Evolutionary conservation across 495 filamentous ascomycete species (phyloP), one percentile per base, ranked within the genome.

Genomic region (Penicillium nucicola): DNA sequence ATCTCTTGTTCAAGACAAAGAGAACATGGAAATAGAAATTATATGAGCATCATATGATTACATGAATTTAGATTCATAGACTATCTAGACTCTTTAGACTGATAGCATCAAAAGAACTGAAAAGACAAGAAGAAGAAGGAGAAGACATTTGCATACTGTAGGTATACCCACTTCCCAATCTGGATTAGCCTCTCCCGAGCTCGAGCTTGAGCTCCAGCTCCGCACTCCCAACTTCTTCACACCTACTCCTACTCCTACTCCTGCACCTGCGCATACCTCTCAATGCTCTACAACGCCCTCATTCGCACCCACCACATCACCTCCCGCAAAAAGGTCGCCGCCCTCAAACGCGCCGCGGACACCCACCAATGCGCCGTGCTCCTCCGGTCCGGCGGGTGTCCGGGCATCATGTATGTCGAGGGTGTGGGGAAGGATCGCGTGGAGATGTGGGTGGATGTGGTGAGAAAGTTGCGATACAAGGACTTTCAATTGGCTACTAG

Each of bases 221-320:
- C 22, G 17, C 12, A 8, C 19, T 32, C 36, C 7, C 15, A 6
- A 6, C 31, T 8, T 23, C 46, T 28, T 14, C 37, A 34, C n/a
- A n/a, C n/a, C n/a, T n/a, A n/a, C n/a, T n/a, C n/a, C n/a, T n/a
- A n/a, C n/a, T n/a, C n/a, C n/a, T n/a, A n/a, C n/a, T n/a, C n/a
- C n/a, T n/a, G n/a, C n/a, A n/a, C n/a, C n/a, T 28, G 5, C 25
- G 30, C 31, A 48, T 48, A 37, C 7, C 25, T 1, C 7, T 8
- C 5, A 52, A 67, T 66, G 63, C 52, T 58, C 36, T 82, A 74
- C 56, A 77, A 82, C 52, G 81, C 86, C 19, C 68, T 91, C 41
- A 88, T 91, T 31, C 78, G 84, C 33, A 90, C 87, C 4, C 87
- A 91, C 62, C 87, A 90, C 69, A 90, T 91, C 64, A 89, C 86